phyloP scores from a whole-genome alignment of 2,329 filamentous ascomycete genomes.

The Clarireedia monteithiana region DNA sequence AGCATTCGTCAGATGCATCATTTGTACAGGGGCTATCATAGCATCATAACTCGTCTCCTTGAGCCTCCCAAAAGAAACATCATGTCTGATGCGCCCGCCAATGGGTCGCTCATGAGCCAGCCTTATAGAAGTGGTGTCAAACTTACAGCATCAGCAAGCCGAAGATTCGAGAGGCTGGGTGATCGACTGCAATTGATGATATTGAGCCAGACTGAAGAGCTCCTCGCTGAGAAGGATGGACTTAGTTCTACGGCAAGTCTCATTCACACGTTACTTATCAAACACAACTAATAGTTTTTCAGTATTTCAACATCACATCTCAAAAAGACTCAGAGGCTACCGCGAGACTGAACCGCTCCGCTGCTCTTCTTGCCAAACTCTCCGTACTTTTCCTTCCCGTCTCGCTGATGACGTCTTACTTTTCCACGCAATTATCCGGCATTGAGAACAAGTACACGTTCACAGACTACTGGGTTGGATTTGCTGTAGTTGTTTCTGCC shows the following conservation, averaged over 20 bases:
- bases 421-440: conserved; percentile 56
- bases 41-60: conserved; percentile 51
- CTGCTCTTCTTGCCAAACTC: conserved; percentile 65
- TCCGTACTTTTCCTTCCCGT: conserved; percentile 71
- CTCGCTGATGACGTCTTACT: conserved; percentile 67
- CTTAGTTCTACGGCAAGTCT: conserved; percentile 54
- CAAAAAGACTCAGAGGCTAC: conserved; percentile 68
- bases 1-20: conserved; percentile 53
- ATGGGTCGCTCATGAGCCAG: neutral
- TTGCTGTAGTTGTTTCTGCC: conserved; percentile 53
- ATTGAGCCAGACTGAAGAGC: conserved; percentile 53
- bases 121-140: conserved; percentile 20
- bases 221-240: conserved; percentile 61
- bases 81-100: conserved; percentile 32
- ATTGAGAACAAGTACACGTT: conserved; percentile 50
- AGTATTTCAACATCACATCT: conserved; percentile 74
- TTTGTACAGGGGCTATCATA: conserved; percentile 52
- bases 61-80: conserved; percentile 19
- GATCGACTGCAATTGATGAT: conserved; percentile 54
- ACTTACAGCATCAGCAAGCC: conserved; percentile 39
- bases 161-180: conserved; percentile 50
- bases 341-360: conserved; percentile 63
- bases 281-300: conserved; percentile 12
- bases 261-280: neutral
- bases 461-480: conserved; percentile 59